A percentile compares a stretch with the other conserved stretches of the same genome.
These are phyloP conservation scores for Dispira simplex DNA, from an alignment of 192 early-diverging fungal genomes.

Conservation along the genomic window DNA sequence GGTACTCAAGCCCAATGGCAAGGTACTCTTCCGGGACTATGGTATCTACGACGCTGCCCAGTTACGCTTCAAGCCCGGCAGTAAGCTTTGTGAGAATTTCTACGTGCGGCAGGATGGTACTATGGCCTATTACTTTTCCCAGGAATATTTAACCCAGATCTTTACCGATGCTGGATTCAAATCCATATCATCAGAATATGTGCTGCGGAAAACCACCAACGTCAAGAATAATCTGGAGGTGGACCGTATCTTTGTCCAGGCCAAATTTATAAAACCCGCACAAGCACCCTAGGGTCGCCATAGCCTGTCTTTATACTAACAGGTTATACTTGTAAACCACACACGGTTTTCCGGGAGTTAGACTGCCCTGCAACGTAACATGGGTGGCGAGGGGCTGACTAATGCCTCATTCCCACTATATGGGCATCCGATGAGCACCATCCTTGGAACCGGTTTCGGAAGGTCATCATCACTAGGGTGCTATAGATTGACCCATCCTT, in stretches of 20 bases:
- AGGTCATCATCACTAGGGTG: too few species aligned
- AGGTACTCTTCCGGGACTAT: constrained; percentile 86
- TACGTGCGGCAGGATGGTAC: constrained; percentile 97
- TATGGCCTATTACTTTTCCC: constrained; percentile 82
- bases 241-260: constrained; percentile 60
- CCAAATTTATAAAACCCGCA: constrained; percentile 46
- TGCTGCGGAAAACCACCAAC: constrained; percentile 54
- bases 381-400: too few species aligned
- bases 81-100: constrained; percentile 83
- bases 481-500: too few species aligned
- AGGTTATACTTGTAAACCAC: too few species aligned
- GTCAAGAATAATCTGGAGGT: constrained; percentile 42
- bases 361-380: too few species aligned
- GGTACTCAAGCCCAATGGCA: constrained; percentile 78
- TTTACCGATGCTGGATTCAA: constrained; percentile 51
- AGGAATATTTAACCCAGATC: constrained; percentile 33
- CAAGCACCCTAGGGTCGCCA: too few species aligned
- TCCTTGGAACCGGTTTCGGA: too few species aligned
- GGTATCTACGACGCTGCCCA: constrained; percentile 97
- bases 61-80: constrained; percentile 84
- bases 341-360: too few species aligned
- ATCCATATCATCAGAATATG: constrained; percentile 37
- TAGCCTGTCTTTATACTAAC: too few species aligned
- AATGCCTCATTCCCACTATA: too few species aligned
- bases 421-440: too few species aligned